A percentile compares a stretch with the other conserved stretches of the same genome.
Evolutionary conservation across 108 stramenopile genomes (phyloP).

Genomic region (Aureococcus anophagefferens): DNA sequence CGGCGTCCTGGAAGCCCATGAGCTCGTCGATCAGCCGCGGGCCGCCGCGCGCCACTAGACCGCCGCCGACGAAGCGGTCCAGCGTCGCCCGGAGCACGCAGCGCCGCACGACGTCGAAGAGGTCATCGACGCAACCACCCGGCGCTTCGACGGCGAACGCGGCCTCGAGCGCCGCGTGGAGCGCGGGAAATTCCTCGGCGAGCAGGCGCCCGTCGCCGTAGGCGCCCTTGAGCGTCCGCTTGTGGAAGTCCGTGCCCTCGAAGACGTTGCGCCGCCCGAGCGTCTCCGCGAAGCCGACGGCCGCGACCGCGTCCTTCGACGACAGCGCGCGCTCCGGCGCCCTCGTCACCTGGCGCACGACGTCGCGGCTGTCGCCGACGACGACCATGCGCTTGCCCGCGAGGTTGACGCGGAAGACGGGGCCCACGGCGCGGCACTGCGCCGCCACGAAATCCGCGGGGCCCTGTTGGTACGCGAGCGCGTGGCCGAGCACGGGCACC

Average conservation of each 20-base stretch:
- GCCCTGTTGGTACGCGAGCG: constrained; percentile 29
- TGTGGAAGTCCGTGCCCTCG: constrained; percentile 41
- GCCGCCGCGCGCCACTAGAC: constrained; percentile 19
- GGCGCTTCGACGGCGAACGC: not conserved
- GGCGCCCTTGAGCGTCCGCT: constrained; percentile 27
- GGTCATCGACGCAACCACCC: constrained; percentile 17
- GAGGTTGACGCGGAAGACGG: constrained; percentile 43
- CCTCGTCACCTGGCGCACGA: constrained; percentile 27
- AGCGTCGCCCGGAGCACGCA: constrained; percentile 33
- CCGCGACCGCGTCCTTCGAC: constrained; percentile 33
- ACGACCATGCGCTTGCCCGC: constrained; percentile 49
- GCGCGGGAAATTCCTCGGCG: not conserved
- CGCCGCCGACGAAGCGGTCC: constrained; percentile 20
- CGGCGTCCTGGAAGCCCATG: constrained; percentile 22
- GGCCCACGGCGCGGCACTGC: constrained; percentile 16
- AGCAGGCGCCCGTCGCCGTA: constrained; percentile 3
- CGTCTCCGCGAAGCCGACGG: constrained; percentile 46
- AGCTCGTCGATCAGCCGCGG: constrained; percentile 8
- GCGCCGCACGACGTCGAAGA: constrained; percentile 33
- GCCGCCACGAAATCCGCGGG: constrained; percentile 26
- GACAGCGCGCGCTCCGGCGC: constrained; percentile 34
- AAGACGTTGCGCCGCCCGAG: constrained; percentile 40
- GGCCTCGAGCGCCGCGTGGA: constrained; percentile 4
- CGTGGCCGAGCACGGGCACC: constrained; percentile 46
- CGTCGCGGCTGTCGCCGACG: constrained; percentile 5